Evolutionary conservation across 495 filamentous ascomycete genomes (phyloP), one percentile per base, ranked within the genome.

Genomic region (Penicillium antarcticum): DNA sequence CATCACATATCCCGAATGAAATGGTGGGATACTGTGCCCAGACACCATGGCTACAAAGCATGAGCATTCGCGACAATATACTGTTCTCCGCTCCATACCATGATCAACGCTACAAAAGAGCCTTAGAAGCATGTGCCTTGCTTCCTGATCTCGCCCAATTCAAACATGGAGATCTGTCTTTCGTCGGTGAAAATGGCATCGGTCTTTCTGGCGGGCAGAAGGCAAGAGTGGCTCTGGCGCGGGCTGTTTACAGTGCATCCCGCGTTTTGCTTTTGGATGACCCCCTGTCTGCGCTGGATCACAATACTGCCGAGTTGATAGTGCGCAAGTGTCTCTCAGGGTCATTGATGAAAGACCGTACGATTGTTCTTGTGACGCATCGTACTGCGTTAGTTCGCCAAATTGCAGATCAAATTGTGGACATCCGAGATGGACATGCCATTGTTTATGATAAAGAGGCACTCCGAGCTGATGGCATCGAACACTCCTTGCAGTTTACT

Each of bases 11-110:
- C 13, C 82, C 88, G 3, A 80, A 79, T 19, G 83, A 86, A 43
- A 85, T 85, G 72, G 71, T 92, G 1, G 89, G 85, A 9, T 95
- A 92, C 68, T 92, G 88, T 62, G 82, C 84, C 2, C 89, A 95
- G 57, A 87, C 83, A 4, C 87, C 90, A n/a, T 95, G 90, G 90
- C 74, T 95, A 6, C 88, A 94, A 62, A 92, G 87, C 58, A 92
- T 92, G 88, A 92, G 82, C 51, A 91, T 95, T 39, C 84, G 85
- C 2, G 86, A 92, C 29, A 92, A 92, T 52, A 91, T 92, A 37
- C 66, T 92, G 1, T 94, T 94, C 63, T 86, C 84, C 34, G 78
- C 83, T 10, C 79, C 79, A 0, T 88, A 87, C 48, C 86, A 92
- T 46, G 80, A 81, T 18, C 61, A 62, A 19, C 75, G 82, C 0